These are phyloP conservation scores for Leptosphaerulina australis DNA, from an alignment of 2,329 filamentous ascomycete genomes.

Conservation along the genomic window DNA sequence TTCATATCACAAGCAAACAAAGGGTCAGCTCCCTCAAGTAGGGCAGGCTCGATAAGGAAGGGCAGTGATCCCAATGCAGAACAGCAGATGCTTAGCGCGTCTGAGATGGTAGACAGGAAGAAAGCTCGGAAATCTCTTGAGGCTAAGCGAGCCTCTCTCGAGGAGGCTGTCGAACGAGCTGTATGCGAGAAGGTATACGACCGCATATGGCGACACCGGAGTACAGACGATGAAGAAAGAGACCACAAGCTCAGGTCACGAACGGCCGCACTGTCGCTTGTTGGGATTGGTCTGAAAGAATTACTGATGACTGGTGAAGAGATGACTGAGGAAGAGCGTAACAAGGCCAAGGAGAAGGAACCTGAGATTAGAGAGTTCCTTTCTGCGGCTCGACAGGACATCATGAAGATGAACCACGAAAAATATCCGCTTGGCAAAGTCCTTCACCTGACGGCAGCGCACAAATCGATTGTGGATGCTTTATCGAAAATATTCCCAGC, in stretches of 20 bases:
- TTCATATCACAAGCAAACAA: conserved; percentile 40
- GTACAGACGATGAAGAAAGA: conserved; percentile 89
- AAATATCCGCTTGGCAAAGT: conserved; percentile 90
- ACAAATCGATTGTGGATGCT: conserved; percentile 94
- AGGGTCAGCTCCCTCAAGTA: conserved; percentile 49
- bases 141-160: conserved; percentile 74
- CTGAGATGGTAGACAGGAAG: conserved; percentile 81
- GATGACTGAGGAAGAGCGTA: conserved; percentile 61
- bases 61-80: conserved; percentile 51
- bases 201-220: conserved; percentile 88
- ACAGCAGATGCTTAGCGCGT: conserved; percentile 88
- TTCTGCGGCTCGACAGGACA: conserved; percentile 67
- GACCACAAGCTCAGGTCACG: conserved; percentile 95
- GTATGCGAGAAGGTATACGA: conserved; percentile 83
- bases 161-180: conserved; percentile 89
- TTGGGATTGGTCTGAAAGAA: conserved; percentile 87
- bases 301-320: conserved; percentile 66
- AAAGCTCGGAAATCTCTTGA: conserved; percentile 79
- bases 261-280: conserved; percentile 85
- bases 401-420: conserved; percentile 83
- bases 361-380: conserved; percentile 76
- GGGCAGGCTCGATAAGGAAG: conserved; percentile 47
- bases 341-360: conserved; percentile 59
- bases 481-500: conserved; percentile 69
- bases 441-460: conserved; percentile 82